Evolutionary conservation across 176 grass and related monocot species (phyloP).

Genomic region (Cenchrus purpureus): DNA sequence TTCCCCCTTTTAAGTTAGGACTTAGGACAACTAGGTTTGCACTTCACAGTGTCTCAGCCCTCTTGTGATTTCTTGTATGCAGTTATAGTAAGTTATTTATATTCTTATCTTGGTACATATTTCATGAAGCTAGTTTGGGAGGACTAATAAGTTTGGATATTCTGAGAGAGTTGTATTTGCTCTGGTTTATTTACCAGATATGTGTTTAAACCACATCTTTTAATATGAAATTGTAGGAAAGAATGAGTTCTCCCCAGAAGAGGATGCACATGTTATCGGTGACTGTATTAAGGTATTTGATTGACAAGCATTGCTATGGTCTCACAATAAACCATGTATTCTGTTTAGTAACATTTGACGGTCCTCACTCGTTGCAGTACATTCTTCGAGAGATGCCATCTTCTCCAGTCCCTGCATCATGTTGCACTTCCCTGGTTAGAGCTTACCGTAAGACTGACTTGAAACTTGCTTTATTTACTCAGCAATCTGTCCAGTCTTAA

Average conservation of each 20-base stretch:
- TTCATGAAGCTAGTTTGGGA: slow-evolving; percentile 7
- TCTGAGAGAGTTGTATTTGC: slow-evolving; percentile 11
- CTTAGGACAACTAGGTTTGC: slow-evolving; percentile 24
- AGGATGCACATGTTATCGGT: slow-evolving; percentile 95
- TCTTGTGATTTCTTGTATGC: background rate
- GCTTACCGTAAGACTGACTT: slow-evolving; percentile 76
- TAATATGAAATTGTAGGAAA: slow-evolving; percentile 72
- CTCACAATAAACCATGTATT: slow-evolving; percentile 26
- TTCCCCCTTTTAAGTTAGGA: slow-evolving; percentile 29
- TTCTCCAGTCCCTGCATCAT: slow-evolving; percentile 78
- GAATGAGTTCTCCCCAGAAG: slow-evolving; percentile 83
- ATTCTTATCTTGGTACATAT: slow-evolving; percentile 1
- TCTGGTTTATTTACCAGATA: slow-evolving; percentile 7
- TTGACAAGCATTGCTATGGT: slow-evolving; percentile 23
- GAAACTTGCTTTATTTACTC: slow-evolving; percentile 40
- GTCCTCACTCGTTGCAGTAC: slow-evolving; percentile 64
- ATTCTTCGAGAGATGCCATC: slow-evolving; percentile 85
- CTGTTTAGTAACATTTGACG: slow-evolving; percentile 29
- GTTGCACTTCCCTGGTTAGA: slow-evolving; percentile 81
- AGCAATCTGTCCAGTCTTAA: slow-evolving; percentile 11
- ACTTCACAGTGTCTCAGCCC: slow-evolving; percentile 1
- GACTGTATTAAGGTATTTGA: slow-evolving; percentile 92
- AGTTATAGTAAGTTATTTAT: slow-evolving; percentile 14
- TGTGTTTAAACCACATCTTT: slow-evolving; percentile 13
- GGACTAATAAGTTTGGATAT: background rate